Evolutionary conservation across 441 rosid genomes (phyloP), one percentile per base, ranked within the genome.

Genomic region (Jatropha podagrica): DNA sequence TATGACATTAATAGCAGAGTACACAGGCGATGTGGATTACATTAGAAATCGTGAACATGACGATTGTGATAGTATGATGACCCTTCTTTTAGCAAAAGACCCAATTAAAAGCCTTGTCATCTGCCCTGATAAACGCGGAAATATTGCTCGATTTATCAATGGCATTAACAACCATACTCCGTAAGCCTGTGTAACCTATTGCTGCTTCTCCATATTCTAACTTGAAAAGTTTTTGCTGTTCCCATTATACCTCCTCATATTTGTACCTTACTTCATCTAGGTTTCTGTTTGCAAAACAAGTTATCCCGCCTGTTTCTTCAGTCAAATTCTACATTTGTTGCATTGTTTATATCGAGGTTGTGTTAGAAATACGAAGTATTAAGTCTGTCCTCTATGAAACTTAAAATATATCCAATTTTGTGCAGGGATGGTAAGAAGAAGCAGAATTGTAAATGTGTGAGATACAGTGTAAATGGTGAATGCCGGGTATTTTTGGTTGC

Each of bases 401-500:
- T 79, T 56, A 67, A 68, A 54, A 27, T 13, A 49, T 78, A 52
- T 80, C 71, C 64, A 69, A 77, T 80, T 79, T 74, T 86, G 79
- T 88, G 91, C 97, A 94, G 95, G 87, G 90, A 88, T 64, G 89
- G 94, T 74, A 94, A 83, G 87, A 91, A 85, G 92, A 94, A 94
- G 89, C 95, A 89, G 88, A 94, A 94, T 78, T 88, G 95, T 81
- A 94, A 94, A 79, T 94, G 97, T 78, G 97, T 94, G 87, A 92
- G 98, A 85, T 94, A 89, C 80, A 81, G 81, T 84, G 87, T 91
- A 58, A 85, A 91, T 46, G 95, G 97, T 2, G 97, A 94, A 80
- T 92, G 95, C 84, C 80, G 94, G 77, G 97, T 91, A 76, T 82
- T 92, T 83, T 81, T 94, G 88, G 96, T 94, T 77, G 97, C 97